phyloP scores from a whole-genome alignment of 148 eudicot species.

The Amaranthus cruentus region DNA sequence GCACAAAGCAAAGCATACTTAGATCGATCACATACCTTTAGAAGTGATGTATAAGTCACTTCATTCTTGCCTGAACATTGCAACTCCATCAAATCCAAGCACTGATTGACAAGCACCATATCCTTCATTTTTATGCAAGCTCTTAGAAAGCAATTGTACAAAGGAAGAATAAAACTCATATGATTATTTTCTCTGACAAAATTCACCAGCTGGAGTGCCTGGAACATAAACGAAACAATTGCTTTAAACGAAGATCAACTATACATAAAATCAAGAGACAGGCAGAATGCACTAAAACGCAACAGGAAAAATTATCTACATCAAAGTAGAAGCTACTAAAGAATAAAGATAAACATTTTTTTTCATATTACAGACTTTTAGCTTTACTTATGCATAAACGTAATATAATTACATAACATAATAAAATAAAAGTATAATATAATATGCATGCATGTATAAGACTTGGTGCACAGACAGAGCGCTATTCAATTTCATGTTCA shows the following conservation, averaged over 20 bases:
- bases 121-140: slow-evolving; percentile 45
- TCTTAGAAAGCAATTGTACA: slow-evolving; percentile 54
- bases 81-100: slow-evolving; percentile 73
- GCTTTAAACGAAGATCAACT: neutral
- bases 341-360: neutral
- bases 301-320: slow-evolving; percentile 6
- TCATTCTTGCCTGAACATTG: slow-evolving; percentile 66
- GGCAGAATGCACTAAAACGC: neutral
- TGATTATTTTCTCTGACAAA: slow-evolving; percentile 41
- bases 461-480: neutral
- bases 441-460: neutral
- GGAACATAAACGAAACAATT: slow-evolving; percentile 16
- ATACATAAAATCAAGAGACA: neutral
- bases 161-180: slow-evolving; percentile 39
- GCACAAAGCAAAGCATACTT: neutral
- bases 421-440: too few relatives aligned
- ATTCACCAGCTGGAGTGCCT: slow-evolving; percentile 64
- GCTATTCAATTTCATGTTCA: neutral
- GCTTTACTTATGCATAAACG: neutral
- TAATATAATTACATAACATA: neutral
- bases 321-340: slow-evolving; percentile 3
- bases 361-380: neutral
- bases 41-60: slow-evolving; percentile 60
- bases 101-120: slow-evolving; percentile 42
- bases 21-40: slow-evolving; percentile 50